Conservation (phyloP, 2,329 filamentous ascomycete genomes). For the Aureobasidium musti region DNA sequence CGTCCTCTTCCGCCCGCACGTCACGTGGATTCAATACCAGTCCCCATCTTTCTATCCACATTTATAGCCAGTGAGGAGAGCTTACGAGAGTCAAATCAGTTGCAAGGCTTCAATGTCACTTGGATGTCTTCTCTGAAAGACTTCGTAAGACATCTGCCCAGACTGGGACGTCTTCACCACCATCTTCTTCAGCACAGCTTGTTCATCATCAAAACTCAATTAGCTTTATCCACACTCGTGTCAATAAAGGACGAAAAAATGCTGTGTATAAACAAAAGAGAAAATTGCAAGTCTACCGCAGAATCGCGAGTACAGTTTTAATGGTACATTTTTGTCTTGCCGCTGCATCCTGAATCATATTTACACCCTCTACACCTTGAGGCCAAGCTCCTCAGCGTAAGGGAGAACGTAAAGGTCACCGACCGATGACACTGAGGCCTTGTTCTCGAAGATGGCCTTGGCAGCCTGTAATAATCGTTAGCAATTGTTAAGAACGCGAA, state of each 20-base stretch:
- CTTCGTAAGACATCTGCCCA: no score
- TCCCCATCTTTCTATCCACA: background rate
- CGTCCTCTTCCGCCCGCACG: constrained; percentile 11
- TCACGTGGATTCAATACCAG: constrained; percentile 26
- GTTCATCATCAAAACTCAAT: constrained; percentile 8
- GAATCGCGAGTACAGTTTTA: constrained; percentile 33
- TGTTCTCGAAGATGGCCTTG: constrained; percentile 82
- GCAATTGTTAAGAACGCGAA: constrained; percentile 33
- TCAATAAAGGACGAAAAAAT: constrained; percentile 10
- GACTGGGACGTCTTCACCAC: background rate
- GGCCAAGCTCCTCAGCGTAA: constrained; percentile 89
- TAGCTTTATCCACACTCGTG: constrained; percentile 16
- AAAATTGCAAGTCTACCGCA: constrained; percentile 29
- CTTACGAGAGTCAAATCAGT: background rate
- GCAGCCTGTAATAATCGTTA: constrained; percentile 63
- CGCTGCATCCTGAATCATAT: constrained; percentile 41
- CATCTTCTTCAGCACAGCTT: background rate
- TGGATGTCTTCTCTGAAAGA: background rate
- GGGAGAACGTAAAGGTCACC: constrained; percentile 91
- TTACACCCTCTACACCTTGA: constrained; percentile 96
- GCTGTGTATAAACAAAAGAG: constrained; percentile 29
- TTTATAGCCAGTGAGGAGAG: no score
- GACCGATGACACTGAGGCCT: constrained; percentile 84
- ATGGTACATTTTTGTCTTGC: constrained; percentile 42
- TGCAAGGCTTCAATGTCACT: background rate